Conservation (phyloP, 2,329 filamentous ascomycete genomes). For the Alternaria brassicae region DNA sequence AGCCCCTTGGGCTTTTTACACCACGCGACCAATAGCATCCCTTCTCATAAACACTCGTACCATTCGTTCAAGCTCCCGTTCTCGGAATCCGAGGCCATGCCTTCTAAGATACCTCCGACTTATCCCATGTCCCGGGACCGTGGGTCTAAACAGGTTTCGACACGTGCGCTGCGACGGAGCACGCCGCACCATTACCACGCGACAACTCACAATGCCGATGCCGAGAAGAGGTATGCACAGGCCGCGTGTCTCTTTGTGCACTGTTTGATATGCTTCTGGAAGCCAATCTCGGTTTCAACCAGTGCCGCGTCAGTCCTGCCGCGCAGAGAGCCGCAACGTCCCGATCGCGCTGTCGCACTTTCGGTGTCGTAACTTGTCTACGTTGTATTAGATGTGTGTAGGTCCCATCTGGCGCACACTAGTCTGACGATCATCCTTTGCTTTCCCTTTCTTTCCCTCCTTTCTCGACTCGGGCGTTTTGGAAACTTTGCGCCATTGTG, state of each 20-base stretch:
- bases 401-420: conserved; percentile 6
- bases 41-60: conserved; percentile 9
- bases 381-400: conserved; percentile 15
- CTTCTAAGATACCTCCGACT: background rate
- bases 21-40: background rate
- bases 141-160: conserved; percentile 17
- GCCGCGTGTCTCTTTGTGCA: conserved; percentile 6
- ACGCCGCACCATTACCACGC: conserved; percentile 15
- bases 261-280: conserved; percentile 12
- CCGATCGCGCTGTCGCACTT: conserved; percentile 10
- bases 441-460: conserved; percentile 8
- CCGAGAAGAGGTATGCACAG: background rate
- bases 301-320: conserved; percentile 14
- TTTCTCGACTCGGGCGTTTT: conserved; percentile 2
- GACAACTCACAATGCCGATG: background rate
- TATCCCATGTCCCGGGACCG: background rate
- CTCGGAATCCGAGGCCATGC: conserved; percentile 1
- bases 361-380: conserved; percentile 9
- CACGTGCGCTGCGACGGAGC: conserved; percentile 14
- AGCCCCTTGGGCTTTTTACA: background rate
- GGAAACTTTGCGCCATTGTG: background rate
- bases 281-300: conserved; percentile 14
- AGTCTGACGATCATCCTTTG: background rate
- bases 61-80: background rate
- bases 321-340: conserved; percentile 8